phyloP scores from a whole-genome alignment of 768 basidiomycete species.

The Pisolithus marmoratus region DNA sequence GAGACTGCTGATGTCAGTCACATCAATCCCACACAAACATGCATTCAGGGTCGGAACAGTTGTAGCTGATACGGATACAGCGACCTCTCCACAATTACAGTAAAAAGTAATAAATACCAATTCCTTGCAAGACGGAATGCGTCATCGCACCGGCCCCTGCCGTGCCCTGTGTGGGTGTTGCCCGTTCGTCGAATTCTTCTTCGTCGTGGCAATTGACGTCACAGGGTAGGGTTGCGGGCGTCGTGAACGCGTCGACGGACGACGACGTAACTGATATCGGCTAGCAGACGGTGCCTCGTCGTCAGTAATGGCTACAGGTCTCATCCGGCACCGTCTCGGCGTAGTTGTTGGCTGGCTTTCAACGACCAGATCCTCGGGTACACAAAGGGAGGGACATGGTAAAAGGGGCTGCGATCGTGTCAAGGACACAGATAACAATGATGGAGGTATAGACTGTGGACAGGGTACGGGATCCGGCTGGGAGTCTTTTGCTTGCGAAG shows the following conservation, averaged over 20 bases:
- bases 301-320: background rate
- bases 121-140: constrained; percentile 2
- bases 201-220: constrained; percentile 3
- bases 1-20: background rate
- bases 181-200: constrained; percentile 8
- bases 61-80: background rate
- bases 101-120: constrained; percentile 31
- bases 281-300: constrained; percentile 5
- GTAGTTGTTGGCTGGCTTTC: background rate
- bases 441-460: background rate
- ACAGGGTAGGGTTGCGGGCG: constrained; percentile 8
- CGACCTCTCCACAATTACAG: constrained; percentile 13
- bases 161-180: background rate
- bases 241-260: constrained; percentile 16
- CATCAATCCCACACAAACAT: too few relatives aligned
- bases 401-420: background rate
- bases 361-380: constrained; percentile 1
- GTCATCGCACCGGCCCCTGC: background rate
- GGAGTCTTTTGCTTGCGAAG: constrained; percentile 31
- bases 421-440: background rate
- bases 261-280: constrained; percentile 27
- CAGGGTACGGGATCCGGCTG: background rate
- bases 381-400: background rate
- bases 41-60: too few relatives aligned
- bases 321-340: background rate